A percentile compares a stretch with the other conserved stretches of the same genome.
phyloP scores from a whole-genome alignment of 768 basidiomycete species.

The Leccinum uliginosum region DNA sequence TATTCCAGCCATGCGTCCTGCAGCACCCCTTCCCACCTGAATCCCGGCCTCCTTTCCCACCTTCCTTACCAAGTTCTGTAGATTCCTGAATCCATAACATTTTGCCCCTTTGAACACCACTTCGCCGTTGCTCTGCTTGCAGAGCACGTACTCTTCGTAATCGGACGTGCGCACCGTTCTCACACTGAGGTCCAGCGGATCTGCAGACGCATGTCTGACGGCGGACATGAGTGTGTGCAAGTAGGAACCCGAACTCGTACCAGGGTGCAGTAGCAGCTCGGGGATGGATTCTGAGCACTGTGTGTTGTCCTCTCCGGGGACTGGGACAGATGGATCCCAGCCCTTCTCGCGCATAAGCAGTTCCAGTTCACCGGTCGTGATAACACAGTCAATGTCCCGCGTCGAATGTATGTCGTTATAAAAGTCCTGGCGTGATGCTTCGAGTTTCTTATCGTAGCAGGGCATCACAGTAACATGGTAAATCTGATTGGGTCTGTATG shows the following conservation, averaged over 20 bases:
- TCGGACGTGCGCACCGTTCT: conserved; percentile 68
- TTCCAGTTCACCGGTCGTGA: conserved; percentile 94
- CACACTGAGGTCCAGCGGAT: conserved; percentile 46
- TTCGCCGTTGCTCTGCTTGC: conserved; percentile 41
- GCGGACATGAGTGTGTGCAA: conserved; percentile 72
- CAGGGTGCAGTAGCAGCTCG: conserved; percentile 71
- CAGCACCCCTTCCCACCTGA: conserved; percentile 65
- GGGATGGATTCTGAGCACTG: conserved; percentile 42
- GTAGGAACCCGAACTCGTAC: conserved; percentile 91
- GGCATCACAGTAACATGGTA: conserved; percentile 99
- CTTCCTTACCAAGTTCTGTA: conserved; percentile 94
- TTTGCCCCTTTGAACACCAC: conserved; percentile 89
- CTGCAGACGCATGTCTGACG: conserved; percentile 39
- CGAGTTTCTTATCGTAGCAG: conserved; percentile 99
- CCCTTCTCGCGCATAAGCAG: conserved; percentile 76
- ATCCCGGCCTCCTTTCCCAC: conserved; percentile 83
- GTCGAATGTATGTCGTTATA: conserved; percentile 78
- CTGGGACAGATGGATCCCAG: conserved; percentile 66
- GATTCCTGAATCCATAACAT: conserved; percentile 95
- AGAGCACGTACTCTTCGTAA: conserved; percentile 70
- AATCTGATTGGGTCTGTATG: conserved; percentile 70
- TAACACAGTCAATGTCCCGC: conserved; percentile 93
- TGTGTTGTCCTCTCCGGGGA: conserved; percentile 44
- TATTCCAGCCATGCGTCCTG: conserved; percentile 37
- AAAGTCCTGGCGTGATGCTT: conserved; percentile 93